Evolutionary conservation across 768 basidiomycete species (phyloP).

Genomic region (Pleurotus tuber-regium): DNA sequence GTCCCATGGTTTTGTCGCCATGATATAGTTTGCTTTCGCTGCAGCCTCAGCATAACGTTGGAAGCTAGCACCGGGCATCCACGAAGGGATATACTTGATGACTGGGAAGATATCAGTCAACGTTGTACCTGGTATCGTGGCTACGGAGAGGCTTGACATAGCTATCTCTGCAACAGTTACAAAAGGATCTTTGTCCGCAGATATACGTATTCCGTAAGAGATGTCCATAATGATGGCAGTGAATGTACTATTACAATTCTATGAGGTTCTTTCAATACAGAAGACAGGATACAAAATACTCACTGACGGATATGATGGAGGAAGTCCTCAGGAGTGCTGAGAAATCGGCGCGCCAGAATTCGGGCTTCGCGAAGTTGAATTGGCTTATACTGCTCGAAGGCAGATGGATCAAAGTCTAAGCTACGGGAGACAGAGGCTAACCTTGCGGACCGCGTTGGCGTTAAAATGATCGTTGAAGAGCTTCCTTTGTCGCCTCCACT

Average conservation of each 20-base stretch:
- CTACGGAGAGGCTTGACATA: not conserved
- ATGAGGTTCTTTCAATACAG: not conserved
- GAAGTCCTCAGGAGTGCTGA: not conserved
- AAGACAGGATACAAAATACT: not conserved
- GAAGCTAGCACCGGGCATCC: slow-evolving; percentile 1
- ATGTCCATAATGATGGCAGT: not conserved
- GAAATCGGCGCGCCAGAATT: not conserved
- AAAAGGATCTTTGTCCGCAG: not conserved
- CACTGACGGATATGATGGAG: not conserved
- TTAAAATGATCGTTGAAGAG: not conserved
- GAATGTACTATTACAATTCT: not conserved
- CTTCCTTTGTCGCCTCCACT: not conserved
- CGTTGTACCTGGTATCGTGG: not conserved
- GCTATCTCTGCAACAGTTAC: not conserved
- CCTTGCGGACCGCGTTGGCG: not conserved
- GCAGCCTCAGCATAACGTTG: slow-evolving; percentile 15
- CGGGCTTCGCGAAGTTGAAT: not conserved
- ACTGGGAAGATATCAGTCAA: not conserved
- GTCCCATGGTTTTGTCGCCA: slow-evolving; percentile 11
- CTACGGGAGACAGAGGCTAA: not conserved
- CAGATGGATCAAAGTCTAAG: not conserved
- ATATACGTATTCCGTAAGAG: not conserved
- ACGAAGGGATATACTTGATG: not conserved
- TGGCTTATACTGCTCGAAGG: not conserved
- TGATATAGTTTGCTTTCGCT: not conserved